Evolutionary conservation across 176 grass and related monocot genomes (phyloP), one percentile per base, ranked within the genome.

Genomic region (Carex myosuroides): DNA sequence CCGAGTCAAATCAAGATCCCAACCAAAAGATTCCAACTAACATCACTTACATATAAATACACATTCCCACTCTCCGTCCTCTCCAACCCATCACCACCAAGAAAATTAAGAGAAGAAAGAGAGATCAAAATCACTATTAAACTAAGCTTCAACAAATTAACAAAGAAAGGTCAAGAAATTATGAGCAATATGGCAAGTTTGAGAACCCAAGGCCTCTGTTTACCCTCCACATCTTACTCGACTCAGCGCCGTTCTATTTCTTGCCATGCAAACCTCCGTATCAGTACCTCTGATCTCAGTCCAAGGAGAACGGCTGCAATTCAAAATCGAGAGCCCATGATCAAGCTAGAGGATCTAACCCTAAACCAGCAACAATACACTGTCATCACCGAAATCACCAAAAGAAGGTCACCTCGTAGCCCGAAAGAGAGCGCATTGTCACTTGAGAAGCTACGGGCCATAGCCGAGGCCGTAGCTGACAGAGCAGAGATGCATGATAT

Each of bases 401-500:
- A 81, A 20, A 60, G 21, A 39, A 81, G 16, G 3, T 11, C 30
- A 10, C 56, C 33, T 60, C 13, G 54, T 3, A 81, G 78, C 14
- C 56, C 78, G 0, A 81, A 81, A 63, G 78, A 81, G 78, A 62
- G 8, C 8, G 9, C 14, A 5, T 16, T 71, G n/a, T 44, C 12
- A 10, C 10, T 44, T 11, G 30, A 30, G 2, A 81, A 62, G 56
- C 24, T 80, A 22, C 60, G 66, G 48, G 67, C 81, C 18, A 52
- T 88, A n/a, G 81, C 63, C 3, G 81, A 50, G 3, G 58, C 86
- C 0, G 58, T 84, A n/a, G 81, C 86, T 3, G 86, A 88, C 16
- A 20, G 86, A 3, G 81, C 61, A 6, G 86, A 88, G 86, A 88
- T 88, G 86, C 86, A 88, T 42, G 50, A 64, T 17, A 84, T 88